A percentile compares a stretch with the other conserved stretches of the same genome.
phyloP scores from a whole-genome alignment of 805 yeast species.

The Blastobotrys parvus region DNA sequence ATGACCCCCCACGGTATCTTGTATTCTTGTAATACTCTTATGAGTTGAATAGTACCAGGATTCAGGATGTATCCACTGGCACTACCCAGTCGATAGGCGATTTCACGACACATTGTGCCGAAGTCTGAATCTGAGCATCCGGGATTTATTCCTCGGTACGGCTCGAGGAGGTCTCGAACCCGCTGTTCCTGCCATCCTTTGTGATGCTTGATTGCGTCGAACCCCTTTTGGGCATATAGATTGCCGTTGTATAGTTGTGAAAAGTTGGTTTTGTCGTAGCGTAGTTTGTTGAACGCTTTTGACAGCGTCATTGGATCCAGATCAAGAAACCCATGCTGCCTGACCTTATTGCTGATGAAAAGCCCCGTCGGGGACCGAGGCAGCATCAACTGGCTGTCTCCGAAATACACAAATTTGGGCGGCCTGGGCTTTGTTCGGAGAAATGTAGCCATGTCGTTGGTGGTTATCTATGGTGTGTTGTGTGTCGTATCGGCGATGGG shows the following conservation, averaged over 20 bases:
- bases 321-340: too few species aligned
- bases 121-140: not conserved
- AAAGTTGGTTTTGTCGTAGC: not conserved
- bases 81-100: conserved; percentile 7
- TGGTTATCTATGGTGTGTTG: too few species aligned
- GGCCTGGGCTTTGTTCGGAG: too few species aligned
- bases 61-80: conserved; percentile 14
- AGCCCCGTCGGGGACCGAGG: too few species aligned
- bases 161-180: conserved; percentile 3
- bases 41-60: conserved; percentile 9
- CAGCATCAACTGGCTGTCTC: too few species aligned
- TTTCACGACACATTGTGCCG: conserved; percentile 1
- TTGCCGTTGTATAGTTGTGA: conserved; percentile 6
- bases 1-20: conserved; percentile 23
- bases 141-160: not conserved
- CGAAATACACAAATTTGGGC: too few species aligned
- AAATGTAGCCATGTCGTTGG: too few species aligned
- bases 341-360: too few species aligned
- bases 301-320: too few species aligned
- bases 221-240: conserved; percentile 1
- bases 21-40: conserved; percentile 5
- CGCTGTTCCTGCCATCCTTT: conserved; percentile 6
- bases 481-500: too few species aligned
- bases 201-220: conserved; percentile 8
- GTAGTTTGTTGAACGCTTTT: conserved; percentile 2